Base-by-base conservation (phyloP, 768 basidiomycete species). In the Mycena rebaudengoi region DNA sequence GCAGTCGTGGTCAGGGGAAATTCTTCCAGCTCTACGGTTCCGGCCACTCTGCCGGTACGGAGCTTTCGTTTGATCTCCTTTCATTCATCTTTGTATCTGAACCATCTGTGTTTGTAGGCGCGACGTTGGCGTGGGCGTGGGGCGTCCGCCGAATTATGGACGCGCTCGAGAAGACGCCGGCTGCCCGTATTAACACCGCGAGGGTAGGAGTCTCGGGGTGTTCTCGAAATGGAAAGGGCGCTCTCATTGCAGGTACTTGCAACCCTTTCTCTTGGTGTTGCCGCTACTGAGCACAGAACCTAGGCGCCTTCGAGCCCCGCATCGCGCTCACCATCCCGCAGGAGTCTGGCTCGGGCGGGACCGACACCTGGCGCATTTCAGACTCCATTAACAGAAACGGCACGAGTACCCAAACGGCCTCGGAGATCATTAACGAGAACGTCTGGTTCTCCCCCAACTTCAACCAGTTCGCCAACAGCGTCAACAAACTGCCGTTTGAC, bases 71-170 rank as follows among this genome's bases (percentile, higher is more conserved):
- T 8, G 12, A 13, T 11, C 28, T 25, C 7, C 20, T 29, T 1
- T 25, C 28, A 13, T 14, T 1, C 8, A 54, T 25, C 7, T 25
- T 29, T 1, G 32, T 28, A 13, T 14, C 1, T 10, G 54, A 45
- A 65, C 28, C n/a, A n/a, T 30, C 18, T 26, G 45, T 20, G 28
- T 33, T 7, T 43, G 2, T 11, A 66, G 65, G 77, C 44, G 84
- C 87, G 10, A 83, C 87, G 84, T 85, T 79, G 10, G 87, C 87
- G 0, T 88, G 87, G 87, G 83, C 83, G 5, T 88, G 86, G 87
- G 86, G 84, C 63, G 81, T 87, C 58, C 78, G 79, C 59, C 83
- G 86, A 40, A 81, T 88, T 70, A 85, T 88, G 70, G 87, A 88
- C 69, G 84, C 81, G n/a, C 83, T 88, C 62, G 85, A 87, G 74